Base-by-base conservation (phyloP, 202 grass and related monocot genomes). In the Elaeis oleifera region DNA sequence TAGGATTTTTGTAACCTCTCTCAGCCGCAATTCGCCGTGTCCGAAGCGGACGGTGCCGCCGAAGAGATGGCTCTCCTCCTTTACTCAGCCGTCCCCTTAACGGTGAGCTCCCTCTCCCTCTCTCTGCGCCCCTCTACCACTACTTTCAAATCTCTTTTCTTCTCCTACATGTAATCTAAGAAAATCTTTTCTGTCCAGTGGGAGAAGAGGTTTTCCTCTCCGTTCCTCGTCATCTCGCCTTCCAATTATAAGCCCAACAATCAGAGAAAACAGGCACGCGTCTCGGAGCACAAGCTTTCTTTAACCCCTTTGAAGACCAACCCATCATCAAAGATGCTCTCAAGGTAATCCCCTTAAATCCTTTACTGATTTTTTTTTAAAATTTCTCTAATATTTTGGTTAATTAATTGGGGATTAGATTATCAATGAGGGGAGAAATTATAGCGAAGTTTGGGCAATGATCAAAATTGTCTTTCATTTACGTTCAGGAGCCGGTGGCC, bases 261-360 rank as follows among this genome's bases (percentile, higher is more conserved):
- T 6, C 21, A 48, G 56, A 44, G 26, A 59, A 70, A 44, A 59
- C 0, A 14, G 11, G 36, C 36, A 44, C 36, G 36, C 36, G 36
- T 13, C 36, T 44, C 6, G 28, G 63, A 29, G 29, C 72, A 19
- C 79, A 70, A 58, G 81, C 84, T 5, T 99, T 68, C 79, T 84
- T 90, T 64, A 79, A 85, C 51, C 94, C 94, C 60, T 76, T 92
- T 4, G 85, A 75, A 16, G 88, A 82, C 51, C 74, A 95, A 68
- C 94, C 80, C 56, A 86, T 92, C 65, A 58, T 92, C 53, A 75
- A 69, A 78, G 88, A 99, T 68, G 94, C 79, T 56, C 27, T 92
- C 23, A 99, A 92, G 85, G 92, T 97, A 55, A 44, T 44, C 13
- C 36, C 8, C 36, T 44, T 14, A 66, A 69, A 50, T 54, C 59